A percentile compares a stretch with the other conserved stretches of the same genome.
Conservation (phyloP, 306 rosid species). For the Cicer chorassanicum region DNA sequence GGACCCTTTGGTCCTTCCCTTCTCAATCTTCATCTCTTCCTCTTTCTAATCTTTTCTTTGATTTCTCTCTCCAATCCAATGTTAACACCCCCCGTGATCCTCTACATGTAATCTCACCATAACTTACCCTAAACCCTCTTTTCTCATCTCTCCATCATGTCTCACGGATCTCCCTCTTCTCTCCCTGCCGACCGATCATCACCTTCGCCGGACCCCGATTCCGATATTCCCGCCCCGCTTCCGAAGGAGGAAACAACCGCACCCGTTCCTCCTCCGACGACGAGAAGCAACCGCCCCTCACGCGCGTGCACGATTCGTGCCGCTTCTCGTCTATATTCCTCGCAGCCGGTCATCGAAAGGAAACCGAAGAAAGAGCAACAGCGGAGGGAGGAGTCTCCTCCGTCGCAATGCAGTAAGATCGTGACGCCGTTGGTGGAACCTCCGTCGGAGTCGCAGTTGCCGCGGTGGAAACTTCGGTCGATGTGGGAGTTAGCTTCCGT, state of each 20-base stretch:
- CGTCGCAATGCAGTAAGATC: conserved; percentile 80
- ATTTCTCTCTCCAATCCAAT: conserved; percentile 49
- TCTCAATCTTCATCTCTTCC: not conserved
- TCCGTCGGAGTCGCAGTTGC: conserved; percentile 78
- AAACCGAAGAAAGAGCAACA: conserved; percentile 54
- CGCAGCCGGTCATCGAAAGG: conserved; percentile 54
- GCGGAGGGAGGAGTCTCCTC: conserved; percentile 51
- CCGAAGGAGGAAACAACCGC: conserved; percentile 55
- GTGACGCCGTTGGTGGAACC: conserved; percentile 77
- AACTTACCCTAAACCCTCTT: conserved; percentile 51
- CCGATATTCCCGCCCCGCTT: conserved; percentile 48
- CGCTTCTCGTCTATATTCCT: conserved; percentile 64
- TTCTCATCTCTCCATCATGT: conserved; percentile 69
- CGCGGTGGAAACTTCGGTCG: conserved; percentile 85
- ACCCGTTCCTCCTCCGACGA: conserved; percentile 46
- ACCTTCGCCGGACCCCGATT: conserved; percentile 58
- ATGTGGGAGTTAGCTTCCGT: conserved; percentile 98
- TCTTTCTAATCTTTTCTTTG: not conserved
- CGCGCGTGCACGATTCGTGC: conserved; percentile 96
- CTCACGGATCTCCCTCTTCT: conserved; percentile 65
- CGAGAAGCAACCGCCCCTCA: conserved; percentile 86
- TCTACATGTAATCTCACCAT: conserved; percentile 58
- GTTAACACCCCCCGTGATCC: conserved; percentile 64
- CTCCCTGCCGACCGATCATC: conserved; percentile 64
- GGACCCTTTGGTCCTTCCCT: conserved; percentile 62